These are phyloP conservation scores for Mycena belliarum DNA, from an alignment of 768 basidiomycete genomes.

Conservation along the genomic window DNA sequence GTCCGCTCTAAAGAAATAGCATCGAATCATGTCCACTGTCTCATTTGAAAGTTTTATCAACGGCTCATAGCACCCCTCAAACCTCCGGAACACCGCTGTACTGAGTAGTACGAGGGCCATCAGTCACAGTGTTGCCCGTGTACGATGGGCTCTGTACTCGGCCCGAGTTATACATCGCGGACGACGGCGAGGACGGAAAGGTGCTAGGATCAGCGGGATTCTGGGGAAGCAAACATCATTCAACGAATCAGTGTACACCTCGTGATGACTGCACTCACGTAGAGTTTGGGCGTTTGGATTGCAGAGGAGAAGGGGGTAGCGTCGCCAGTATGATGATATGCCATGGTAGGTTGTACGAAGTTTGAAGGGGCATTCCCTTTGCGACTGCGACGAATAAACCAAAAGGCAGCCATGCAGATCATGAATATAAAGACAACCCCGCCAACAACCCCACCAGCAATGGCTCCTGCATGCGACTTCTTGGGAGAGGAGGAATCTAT, in stretches of 20 bases:
- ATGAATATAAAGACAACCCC: constrained; percentile 49
- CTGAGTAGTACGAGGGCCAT: constrained; percentile 10
- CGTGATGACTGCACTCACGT: constrained; percentile 34
- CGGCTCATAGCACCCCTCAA: constrained; percentile 5
- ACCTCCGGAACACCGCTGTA: constrained; percentile 25
- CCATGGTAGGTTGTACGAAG: constrained; percentile 22
- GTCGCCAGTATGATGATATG: constrained; percentile 21
- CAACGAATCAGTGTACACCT: constrained; percentile 5
- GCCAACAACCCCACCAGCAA: constrained; percentile 66
- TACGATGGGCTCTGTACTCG: constrained; percentile 16
- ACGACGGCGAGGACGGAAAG: constrained; percentile 32
- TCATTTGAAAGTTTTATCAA: neutral
- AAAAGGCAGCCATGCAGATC: constrained; percentile 37
- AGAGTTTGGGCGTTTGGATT: constrained; percentile 34
- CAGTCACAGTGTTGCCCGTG: constrained; percentile 14
- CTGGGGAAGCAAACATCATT: constrained; percentile 33
- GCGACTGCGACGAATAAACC: constrained; percentile 33
- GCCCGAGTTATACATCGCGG: constrained; percentile 8
- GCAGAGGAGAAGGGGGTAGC: constrained; percentile 23
- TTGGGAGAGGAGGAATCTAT: constrained; percentile 12
- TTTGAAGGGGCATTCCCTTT: constrained; percentile 25
- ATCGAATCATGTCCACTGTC: neutral
- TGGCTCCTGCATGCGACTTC: constrained; percentile 45
- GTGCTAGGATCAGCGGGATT: constrained; percentile 39
- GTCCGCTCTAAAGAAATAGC: neutral